Evolutionary conservation across 2,329 filamentous ascomycete genomes (phyloP).

Genomic region (Dichotomopilus funicola): DNA sequence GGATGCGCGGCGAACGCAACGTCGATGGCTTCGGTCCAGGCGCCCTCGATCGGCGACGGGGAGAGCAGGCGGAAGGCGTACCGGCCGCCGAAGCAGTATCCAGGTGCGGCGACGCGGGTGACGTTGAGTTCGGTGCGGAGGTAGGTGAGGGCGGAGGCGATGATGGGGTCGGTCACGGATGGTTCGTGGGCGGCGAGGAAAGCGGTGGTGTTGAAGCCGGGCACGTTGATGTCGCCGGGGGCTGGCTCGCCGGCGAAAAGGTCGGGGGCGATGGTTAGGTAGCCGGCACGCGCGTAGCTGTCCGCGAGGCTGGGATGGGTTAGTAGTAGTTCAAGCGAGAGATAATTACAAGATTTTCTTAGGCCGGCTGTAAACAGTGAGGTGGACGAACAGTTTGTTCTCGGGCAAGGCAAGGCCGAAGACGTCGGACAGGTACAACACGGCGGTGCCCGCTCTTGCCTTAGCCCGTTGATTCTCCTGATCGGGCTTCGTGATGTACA

Average conservation of each 20-base stretch:
- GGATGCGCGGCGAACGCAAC: conserved; percentile 61
- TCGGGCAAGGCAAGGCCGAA: conserved; percentile 25
- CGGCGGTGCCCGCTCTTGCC: conserved; percentile 13
- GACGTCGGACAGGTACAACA: conserved; percentile 27
- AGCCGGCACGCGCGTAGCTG: conserved; percentile 60
- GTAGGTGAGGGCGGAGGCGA: conserved; percentile 40
- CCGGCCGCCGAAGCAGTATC: conserved; percentile 61
- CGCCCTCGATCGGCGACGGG: conserved; percentile 22
- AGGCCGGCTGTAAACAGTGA: not conserved
- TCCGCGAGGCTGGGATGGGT: conserved; percentile 45
- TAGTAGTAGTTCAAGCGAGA: not conserved
- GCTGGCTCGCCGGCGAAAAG: conserved; percentile 56
- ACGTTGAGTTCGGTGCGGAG: conserved; percentile 43
- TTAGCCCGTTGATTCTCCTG: not conserved
- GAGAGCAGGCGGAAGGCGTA: conserved; percentile 49
- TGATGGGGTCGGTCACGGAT: conserved; percentile 39
- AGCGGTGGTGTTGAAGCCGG: conserved; percentile 35
- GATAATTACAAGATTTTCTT: too few relatives aligned
- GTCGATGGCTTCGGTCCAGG: conserved; percentile 44
- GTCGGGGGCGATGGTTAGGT: conserved; percentile 59
- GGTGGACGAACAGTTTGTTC: conserved; percentile 24
- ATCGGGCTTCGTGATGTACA: conserved; percentile 24
- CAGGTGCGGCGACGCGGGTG: conserved; percentile 48
- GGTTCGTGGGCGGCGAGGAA: conserved; percentile 38
- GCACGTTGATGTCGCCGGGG: conserved; percentile 30